Percentiles rank a stretch among this genome's conserved stretches.
These are phyloP conservation scores for Maudiozyma serrabonitensis DNA, from an alignment of 805 yeast genomes.

Conservation along the genomic window DNA sequence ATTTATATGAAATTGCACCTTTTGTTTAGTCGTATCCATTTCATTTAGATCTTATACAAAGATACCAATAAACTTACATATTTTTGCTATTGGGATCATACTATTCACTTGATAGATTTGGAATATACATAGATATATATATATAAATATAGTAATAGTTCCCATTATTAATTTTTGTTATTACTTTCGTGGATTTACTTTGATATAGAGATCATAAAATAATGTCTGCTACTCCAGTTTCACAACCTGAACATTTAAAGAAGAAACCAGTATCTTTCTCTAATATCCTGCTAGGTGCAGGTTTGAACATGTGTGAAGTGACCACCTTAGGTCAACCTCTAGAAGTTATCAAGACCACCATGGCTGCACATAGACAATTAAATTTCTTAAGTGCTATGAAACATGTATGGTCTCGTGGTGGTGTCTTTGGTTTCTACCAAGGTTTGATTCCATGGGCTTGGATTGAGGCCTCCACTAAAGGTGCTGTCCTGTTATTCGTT, in stretches of 20 bases:
- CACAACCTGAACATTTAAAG: slow-evolving; percentile 21
- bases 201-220: background rate
- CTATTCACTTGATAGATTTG: too few species aligned
- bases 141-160: too few species aligned
- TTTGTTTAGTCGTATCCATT: too few species aligned
- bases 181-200: too few species aligned
- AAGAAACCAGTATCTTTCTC: slow-evolving; percentile 84
- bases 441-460: slow-evolving; percentile 99
- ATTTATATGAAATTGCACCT: too few species aligned
- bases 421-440: slow-evolving; percentile 85
- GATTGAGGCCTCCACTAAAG: slow-evolving; percentile 99
- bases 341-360: slow-evolving; percentile 92
- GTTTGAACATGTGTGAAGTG: slow-evolving; percentile 83
- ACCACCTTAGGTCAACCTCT: slow-evolving; percentile 95
- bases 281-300: slow-evolving; percentile 89
- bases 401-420: slow-evolving; percentile 89
- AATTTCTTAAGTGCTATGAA: slow-evolving; percentile 56
- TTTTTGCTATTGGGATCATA: too few species aligned
- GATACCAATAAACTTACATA: too few species aligned
- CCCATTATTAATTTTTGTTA: too few species aligned
- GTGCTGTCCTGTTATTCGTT: slow-evolving; percentile 88
- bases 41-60: too few species aligned
- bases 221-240: slow-evolving; percentile 1
- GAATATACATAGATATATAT: too few species aligned
- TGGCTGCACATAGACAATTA: slow-evolving; percentile 90